Conservation (phyloP, 768 basidiomycete species). For the Psilocybe subaeruginosa region DNA sequence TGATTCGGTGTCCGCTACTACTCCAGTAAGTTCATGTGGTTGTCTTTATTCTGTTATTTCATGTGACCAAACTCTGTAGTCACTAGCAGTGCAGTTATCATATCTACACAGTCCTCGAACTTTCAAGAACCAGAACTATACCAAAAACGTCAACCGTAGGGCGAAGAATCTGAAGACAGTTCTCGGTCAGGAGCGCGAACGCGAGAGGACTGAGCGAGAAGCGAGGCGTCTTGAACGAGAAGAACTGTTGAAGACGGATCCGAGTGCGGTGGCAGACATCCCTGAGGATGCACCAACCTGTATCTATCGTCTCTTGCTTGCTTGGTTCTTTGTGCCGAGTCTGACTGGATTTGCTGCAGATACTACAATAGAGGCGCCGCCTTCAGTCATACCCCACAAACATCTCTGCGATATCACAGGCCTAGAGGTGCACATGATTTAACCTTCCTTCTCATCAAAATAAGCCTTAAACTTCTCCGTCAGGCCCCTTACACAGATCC, state of each 20-base stretch:
- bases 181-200: conserved; percentile 77
- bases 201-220: conserved; percentile 72
- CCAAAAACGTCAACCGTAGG: conserved; percentile 70
- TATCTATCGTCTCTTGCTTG: conserved; percentile 33
- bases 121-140: conserved; percentile 77
- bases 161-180: conserved; percentile 83
- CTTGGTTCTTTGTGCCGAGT: background rate
- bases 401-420: conserved; percentile 90
- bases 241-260: conserved; percentile 61
- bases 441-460: background rate
- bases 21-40: conserved; percentile 34
- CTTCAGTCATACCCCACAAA: conserved; percentile 74
- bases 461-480: background rate
- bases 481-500: conserved; percentile 88
- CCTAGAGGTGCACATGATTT: conserved; percentile 56
- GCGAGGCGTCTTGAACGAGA: conserved; percentile 51
- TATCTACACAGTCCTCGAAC: conserved; percentile 71
- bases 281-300: conserved; percentile 77
- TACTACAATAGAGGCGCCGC: conserved; percentile 82
- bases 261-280: conserved; percentile 27
- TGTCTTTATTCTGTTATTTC: background rate
- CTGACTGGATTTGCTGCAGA: conserved; percentile 43
- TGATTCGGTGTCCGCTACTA: conserved; percentile 40
- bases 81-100: conserved; percentile 74
- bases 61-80: conserved; percentile 38